Evolutionary conservation across 2,329 filamentous ascomycete species (phyloP).

Genomic region (Aureobasidium sp.): DNA sequence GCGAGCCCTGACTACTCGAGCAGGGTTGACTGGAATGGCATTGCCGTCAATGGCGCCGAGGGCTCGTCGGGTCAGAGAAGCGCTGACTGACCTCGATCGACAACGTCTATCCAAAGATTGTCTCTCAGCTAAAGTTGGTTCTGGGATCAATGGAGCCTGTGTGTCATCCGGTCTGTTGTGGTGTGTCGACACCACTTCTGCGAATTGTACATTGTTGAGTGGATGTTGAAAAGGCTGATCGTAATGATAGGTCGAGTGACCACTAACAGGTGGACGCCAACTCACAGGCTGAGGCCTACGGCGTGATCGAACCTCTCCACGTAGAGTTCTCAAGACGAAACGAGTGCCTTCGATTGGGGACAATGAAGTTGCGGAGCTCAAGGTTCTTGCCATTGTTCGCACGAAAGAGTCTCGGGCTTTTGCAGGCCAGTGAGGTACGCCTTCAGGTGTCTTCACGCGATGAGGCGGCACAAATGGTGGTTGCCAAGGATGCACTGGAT

Average conservation of each 20-base stretch:
- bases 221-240: constrained; percentile 22
- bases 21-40: constrained; percentile 21
- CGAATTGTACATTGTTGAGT: constrained; percentile 18
- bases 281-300: not conserved
- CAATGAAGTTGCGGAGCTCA: not conserved
- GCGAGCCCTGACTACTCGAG: constrained; percentile 17
- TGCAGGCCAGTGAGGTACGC: constrained; percentile 25
- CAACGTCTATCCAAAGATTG: not conserved
- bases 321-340: not conserved
- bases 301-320: not conserved
- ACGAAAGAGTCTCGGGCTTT: constrained; percentile 1
- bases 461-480: constrained; percentile 10
- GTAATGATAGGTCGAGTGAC: constrained; percentile 22
- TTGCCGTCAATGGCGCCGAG: constrained; percentile 21
- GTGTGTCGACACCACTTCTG: not conserved
- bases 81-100: constrained; percentile 9
- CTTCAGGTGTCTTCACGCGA: constrained; percentile 14
- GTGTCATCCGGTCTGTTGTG: not conserved
- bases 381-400: not conserved
- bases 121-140: not conserved
- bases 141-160: not conserved
- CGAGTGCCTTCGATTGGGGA: not conserved
- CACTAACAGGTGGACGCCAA: constrained; percentile 29
- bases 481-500: not conserved
- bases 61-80: constrained; percentile 18